These are phyloP conservation scores for Botrytis elliptica DNA, from an alignment of 2,329 filamentous ascomycete species.

Conservation along the genomic window DNA sequence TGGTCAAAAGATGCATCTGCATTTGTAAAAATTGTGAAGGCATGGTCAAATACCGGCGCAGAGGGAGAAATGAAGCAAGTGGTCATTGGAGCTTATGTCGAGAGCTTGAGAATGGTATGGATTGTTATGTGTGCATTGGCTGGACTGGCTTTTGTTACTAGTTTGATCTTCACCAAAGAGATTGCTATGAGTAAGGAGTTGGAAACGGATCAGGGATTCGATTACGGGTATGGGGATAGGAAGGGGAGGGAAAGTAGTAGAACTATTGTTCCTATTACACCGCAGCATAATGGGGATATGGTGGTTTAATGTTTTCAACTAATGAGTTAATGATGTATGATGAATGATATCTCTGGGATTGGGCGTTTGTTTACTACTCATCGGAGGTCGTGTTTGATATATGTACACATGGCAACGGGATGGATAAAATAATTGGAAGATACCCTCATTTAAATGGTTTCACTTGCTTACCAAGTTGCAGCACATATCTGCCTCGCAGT, in stretches of 20 bases:
- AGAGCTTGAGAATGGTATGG: constrained; percentile 32
- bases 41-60: constrained; percentile 21
- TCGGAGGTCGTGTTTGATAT: background rate
- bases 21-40: constrained; percentile 30
- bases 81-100: constrained; percentile 27
- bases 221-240: constrained; percentile 13
- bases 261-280: background rate
- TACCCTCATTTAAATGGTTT: background rate
- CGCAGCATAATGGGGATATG: background rate
- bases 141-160: constrained; percentile 34
- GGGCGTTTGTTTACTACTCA: background rate
- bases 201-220: constrained; percentile 14
- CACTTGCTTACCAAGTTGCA: background rate
- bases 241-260: background rate
- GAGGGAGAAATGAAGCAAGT: constrained; percentile 23
- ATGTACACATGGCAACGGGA: background rate
- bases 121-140: constrained; percentile 31
- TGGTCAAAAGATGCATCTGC: constrained; percentile 29
- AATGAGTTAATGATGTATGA: background rate
- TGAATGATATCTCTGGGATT: background rate
- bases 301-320: background rate
- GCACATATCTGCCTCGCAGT: too few relatives aligned
- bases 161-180: constrained; percentile 47
- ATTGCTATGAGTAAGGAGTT: constrained; percentile 53
- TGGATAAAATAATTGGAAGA: background rate